phyloP scores from a whole-genome alignment of 768 basidiomycete species.

The Mycena alexandri region DNA sequence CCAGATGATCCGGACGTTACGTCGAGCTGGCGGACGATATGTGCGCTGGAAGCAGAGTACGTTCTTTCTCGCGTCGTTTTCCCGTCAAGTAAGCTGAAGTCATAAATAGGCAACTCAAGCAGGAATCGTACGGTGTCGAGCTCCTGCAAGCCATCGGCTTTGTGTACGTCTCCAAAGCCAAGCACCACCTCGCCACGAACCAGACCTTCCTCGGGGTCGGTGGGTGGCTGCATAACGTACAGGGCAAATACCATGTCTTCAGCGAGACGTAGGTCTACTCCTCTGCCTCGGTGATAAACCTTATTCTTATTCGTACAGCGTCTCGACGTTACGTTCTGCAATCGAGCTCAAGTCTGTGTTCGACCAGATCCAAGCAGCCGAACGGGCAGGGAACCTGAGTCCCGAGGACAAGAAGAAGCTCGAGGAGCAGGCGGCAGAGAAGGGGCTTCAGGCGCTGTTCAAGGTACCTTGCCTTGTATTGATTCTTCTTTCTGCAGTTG shows the following conservation, averaged over 20 bases:
- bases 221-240: constrained; percentile 93
- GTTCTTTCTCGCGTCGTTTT: constrained; percentile 45
- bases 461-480: constrained; percentile 63
- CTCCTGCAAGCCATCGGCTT: constrained; percentile 89
- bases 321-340: constrained; percentile 87
- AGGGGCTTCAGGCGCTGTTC: constrained; percentile 91
- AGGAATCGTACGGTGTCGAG: constrained; percentile 90
- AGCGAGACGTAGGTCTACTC: constrained; percentile 82
- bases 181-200: constrained; percentile 83
- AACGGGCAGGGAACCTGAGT: constrained; percentile 82
- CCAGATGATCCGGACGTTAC: constrained; percentile 78
- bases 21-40: constrained; percentile 81
- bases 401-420: constrained; percentile 85
- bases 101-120: constrained; percentile 75
- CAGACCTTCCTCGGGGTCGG: constrained; percentile 86
- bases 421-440: constrained; percentile 94
- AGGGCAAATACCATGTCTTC: constrained; percentile 93
- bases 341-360: constrained; percentile 92
- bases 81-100: constrained; percentile 5
- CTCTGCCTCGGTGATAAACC: background rate
- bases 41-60: constrained; percentile 84
- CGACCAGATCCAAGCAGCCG: constrained; percentile 92
- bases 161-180: constrained; percentile 85
- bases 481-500: background rate
- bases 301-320: constrained; percentile 55